A percentile compares a stretch with the other conserved stretches of the same genome.
Conservation (phyloP, 495 filamentous ascomycete genomes). For the Aspergillus carlsbadensis region DNA sequence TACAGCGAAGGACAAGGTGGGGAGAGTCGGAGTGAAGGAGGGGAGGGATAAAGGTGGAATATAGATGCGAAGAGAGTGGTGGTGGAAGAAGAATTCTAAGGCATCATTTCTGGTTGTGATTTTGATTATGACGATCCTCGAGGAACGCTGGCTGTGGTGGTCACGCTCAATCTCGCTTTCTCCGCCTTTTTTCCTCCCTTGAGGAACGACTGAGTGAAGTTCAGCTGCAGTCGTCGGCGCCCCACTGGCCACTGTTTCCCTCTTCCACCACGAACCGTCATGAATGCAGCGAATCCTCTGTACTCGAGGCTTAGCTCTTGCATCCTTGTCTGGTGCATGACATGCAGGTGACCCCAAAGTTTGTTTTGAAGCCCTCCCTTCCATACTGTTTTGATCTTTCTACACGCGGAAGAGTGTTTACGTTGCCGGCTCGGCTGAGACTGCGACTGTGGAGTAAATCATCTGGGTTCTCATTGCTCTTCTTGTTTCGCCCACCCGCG, state of each 20-base stretch:
- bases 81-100: not conserved
- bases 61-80: not conserved
- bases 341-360: not conserved
- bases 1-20: slow-evolving; percentile 5
- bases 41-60: not conserved
- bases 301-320: not conserved
- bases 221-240: slow-evolving; percentile 2
- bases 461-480: not conserved
- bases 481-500: not conserved
- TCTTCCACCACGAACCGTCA: not conserved
- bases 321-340: not conserved
- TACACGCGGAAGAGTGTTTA: slow-evolving; percentile 24
- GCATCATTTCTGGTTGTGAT: not conserved
- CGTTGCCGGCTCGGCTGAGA: slow-evolving; percentile 9
- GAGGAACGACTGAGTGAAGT: not conserved
- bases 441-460: slow-evolving; percentile 16
- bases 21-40: slow-evolving; percentile 6
- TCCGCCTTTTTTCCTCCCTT: slow-evolving; percentile 1
- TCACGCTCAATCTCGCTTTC: slow-evolving; percentile 1
- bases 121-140: not conserved
- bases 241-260: not conserved
- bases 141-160: not conserved
- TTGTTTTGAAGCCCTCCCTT: not conserved
- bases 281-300: not conserved
- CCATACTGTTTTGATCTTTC: slow-evolving; percentile 23